Percentiles rank a stretch among this genome's conserved stretches.
These are phyloP conservation scores for Pyricularia grisea DNA, from an alignment of 2,329 filamentous ascomycete genomes.

Conservation along the genomic window DNA sequence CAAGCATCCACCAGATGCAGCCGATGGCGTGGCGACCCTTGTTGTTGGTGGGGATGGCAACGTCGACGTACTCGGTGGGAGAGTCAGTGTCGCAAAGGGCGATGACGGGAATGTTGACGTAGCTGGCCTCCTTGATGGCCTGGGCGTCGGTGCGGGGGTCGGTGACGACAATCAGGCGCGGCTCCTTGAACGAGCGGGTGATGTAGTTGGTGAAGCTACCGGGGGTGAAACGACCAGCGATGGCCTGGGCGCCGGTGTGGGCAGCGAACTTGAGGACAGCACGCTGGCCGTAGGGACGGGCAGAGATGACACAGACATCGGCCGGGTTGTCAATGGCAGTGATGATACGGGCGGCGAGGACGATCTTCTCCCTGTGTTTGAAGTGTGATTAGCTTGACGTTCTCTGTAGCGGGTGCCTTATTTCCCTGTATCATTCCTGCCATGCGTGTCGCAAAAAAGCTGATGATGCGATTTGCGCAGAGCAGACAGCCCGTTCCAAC, in stretches of 20 bases:
- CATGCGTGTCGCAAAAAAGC: not conserved
- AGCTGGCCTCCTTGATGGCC: slow-evolving; percentile 99
- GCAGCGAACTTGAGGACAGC: slow-evolving; percentile 99
- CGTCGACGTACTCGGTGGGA: slow-evolving; percentile 98
- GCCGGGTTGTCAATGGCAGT: slow-evolving; percentile 98
- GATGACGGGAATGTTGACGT: slow-evolving; percentile 99
- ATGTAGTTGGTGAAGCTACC: slow-evolving; percentile 99
- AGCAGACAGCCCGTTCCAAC: not conserved
- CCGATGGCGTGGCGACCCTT: slow-evolving; percentile 99
- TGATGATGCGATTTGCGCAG: not conserved
- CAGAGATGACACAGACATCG: slow-evolving; percentile 98
- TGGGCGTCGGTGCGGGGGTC: slow-evolving; percentile 99
- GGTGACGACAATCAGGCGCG: slow-evolving; percentile 97
- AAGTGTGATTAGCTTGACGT: not conserved
- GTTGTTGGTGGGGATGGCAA: slow-evolving; percentile 99
- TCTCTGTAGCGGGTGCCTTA: not conserved
- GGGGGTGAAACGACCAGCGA: slow-evolving; percentile 98
- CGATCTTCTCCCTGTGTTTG: slow-evolving; percentile 87
- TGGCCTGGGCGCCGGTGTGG: slow-evolving; percentile 95
- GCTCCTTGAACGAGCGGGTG: slow-evolving; percentile 99
- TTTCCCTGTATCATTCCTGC: not conserved
- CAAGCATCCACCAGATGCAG: slow-evolving; percentile 98
- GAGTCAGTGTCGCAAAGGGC: slow-evolving; percentile 99
- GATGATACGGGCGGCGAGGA: slow-evolving; percentile 97
- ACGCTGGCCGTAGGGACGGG: slow-evolving; percentile 98